Base-by-base conservation (phyloP, 1,139 yeast species). In the Blastobotrys arbuscula region DNA sequence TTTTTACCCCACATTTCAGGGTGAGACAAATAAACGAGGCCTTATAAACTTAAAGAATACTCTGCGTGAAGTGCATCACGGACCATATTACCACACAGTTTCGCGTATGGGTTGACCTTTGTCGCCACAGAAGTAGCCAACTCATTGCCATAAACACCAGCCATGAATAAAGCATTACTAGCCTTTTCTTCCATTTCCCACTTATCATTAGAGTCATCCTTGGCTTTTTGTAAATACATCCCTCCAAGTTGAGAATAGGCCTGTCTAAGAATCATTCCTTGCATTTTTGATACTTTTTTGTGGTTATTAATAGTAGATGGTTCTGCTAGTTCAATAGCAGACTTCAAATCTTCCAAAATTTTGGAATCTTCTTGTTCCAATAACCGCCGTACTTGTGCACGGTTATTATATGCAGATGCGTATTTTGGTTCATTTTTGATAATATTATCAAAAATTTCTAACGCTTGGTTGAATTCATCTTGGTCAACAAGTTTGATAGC, bases 401-500 rank as follows among this genome's bases (percentile, higher is more conserved):
- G 56, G 50, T 66, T 66, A 53, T 62, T 64, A 53, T 66, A 65
- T 4, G 62, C 68, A 2, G 67, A 59, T 2, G 69, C 67, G 39
- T 65, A 63, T 5, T 45, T 19, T n/a, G 69, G 68, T 19, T 58
- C 50, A 24, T 42, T 39, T 3, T 15, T 38, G 13, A 66, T 53
- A 24, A 66, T 49, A 2, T 23, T 46, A 42, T 55, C 45, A 37
- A 66, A 50, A 2, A 59, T 30, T 10, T 34, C 54, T 26, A 52
- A n/a, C 0, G 64, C 63, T 18, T 40, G 26, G 15, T 39, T 44
- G 2, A 35, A 41, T 5, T 52, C 48, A 4, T 54, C 53, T 8
- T 45, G 40, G 33, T 59, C 56, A 9, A 55, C 54, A 3, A 51
- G 49, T n/a, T 10, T 41, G 24, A 63, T 53, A 0, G 64, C 65